A percentile compares a stretch with the other conserved stretches of the same genome.
These are phyloP conservation scores for Thermochaetoides thermophila DNA, from an alignment of 495 filamentous ascomycete species.

Conservation along the genomic window DNA sequence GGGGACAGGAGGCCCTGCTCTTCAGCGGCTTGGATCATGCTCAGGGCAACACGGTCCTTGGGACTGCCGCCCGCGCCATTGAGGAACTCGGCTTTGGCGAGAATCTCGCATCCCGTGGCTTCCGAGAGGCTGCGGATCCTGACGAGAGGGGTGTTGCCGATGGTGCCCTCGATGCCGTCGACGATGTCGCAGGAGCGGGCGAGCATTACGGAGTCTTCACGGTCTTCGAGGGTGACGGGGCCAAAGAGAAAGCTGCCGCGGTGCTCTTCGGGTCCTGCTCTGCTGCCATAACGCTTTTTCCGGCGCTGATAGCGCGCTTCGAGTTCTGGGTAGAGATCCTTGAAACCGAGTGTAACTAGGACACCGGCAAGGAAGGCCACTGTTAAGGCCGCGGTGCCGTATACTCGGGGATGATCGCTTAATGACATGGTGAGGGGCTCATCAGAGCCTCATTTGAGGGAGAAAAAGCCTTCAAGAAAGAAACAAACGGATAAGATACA, in stretches of 20 bases:
- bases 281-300: slow-evolving; percentile 5
- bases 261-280: slow-evolving; percentile 1
- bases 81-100: slow-evolving; percentile 92
- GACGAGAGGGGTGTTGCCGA: slow-evolving; percentile 87
- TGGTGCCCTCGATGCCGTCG: slow-evolving; percentile 79
- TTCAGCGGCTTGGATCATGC: slow-evolving; percentile 78
- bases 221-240: slow-evolving; percentile 40
- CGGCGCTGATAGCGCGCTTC: slow-evolving; percentile 43
- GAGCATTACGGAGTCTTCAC: slow-evolving; percentile 13
- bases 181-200: slow-evolving; percentile 17
- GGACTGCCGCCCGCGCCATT: slow-evolving; percentile 93
- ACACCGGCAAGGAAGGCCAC: slow-evolving; percentile 63
- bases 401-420: slow-evolving; percentile 38
- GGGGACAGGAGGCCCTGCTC: slow-evolving; percentile 61
- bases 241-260: slow-evolving; percentile 24
- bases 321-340: slow-evolving; percentile 57
- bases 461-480: not conserved
- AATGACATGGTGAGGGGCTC: slow-evolving; percentile 28
- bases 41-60: slow-evolving; percentile 87
- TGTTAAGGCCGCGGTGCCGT: slow-evolving; percentile 43
- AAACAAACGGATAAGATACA: not conserved
- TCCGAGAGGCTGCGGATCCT: slow-evolving; percentile 77
- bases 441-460: not conserved
- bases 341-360: slow-evolving; percentile 55
- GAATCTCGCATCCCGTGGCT: slow-evolving; percentile 82